Evolutionary conservation across 768 basidiomycete genomes (phyloP).

Genomic region (Boletus reticulatus): DNA sequence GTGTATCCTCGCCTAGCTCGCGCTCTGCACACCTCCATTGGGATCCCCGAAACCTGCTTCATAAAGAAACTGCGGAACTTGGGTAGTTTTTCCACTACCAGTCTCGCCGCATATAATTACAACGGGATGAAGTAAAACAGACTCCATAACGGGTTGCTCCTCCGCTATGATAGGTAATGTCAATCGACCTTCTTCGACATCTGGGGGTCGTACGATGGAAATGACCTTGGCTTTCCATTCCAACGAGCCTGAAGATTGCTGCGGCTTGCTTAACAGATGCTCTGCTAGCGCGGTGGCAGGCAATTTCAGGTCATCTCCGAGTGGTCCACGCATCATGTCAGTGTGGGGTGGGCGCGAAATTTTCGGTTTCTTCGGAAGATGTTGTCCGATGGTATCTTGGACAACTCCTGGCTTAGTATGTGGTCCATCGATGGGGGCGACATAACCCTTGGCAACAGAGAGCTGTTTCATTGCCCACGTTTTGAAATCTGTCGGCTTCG

Average conservation of each 20-base stretch:
- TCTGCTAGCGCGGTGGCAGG: conserved; percentile 67
- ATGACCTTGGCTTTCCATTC: conserved; percentile 42
- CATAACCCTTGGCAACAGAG: conserved; percentile 44
- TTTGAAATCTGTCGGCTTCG: conserved; percentile 67
- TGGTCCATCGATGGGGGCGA: conserved; percentile 11
- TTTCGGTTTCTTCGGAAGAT: conserved; percentile 48
- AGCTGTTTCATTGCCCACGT: conserved; percentile 86
- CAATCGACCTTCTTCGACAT: conserved; percentile 74
- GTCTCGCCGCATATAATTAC: conserved; percentile 83
- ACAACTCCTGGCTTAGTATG: conserved; percentile 13
- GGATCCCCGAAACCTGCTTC: conserved; percentile 92
- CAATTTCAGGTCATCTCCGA: conserved; percentile 68
- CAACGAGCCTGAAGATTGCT: conserved; percentile 1
- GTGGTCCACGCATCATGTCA: conserved; percentile 68
- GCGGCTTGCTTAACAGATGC: conserved; percentile 24
- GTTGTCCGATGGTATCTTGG: conserved; percentile 5
- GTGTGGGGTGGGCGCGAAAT: conserved; percentile 28
- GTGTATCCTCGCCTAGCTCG: neutral
- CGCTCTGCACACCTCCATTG: conserved; percentile 60
- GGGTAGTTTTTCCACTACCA: conserved; percentile 97
- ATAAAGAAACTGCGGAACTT: conserved; percentile 97
- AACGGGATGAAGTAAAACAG: conserved; percentile 81
- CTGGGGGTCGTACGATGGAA: conserved; percentile 58
- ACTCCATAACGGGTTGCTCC: conserved; percentile 93
- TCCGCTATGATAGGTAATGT: conserved; percentile 88